Evolutionary conservation across 2,329 filamentous ascomycete species (phyloP).

Genomic region (Talaromyces sp.): DNA sequence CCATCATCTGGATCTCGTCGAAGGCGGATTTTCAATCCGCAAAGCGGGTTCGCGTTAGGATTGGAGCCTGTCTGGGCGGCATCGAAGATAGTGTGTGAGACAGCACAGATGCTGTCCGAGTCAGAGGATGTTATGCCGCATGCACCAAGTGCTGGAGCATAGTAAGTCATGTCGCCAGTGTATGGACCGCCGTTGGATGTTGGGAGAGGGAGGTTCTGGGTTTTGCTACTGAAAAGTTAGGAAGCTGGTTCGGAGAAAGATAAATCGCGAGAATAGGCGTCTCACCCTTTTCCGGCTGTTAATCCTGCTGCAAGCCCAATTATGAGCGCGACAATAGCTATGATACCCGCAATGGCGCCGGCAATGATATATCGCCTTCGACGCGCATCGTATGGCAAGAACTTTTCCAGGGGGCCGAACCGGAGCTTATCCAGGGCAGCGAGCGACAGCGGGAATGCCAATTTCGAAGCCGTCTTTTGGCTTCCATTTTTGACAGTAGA

Average conservation of each 20-base stretch:
- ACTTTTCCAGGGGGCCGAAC: conserved; percentile 8
- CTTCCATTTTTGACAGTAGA: neutral
- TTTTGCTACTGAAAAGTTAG: neutral
- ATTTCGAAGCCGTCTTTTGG: neutral
- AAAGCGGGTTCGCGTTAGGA: conserved; percentile 62
- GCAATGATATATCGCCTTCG: conserved; percentile 11
- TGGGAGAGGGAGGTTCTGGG: conserved; percentile 46
- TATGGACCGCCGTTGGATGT: conserved; percentile 45
- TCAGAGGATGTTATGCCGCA: conserved; percentile 56
- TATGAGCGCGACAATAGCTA: conserved; percentile 24
- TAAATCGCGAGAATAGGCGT: neutral
- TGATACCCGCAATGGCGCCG: conserved; percentile 4
- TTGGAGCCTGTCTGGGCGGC: conserved; percentile 46
- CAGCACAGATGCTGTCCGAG: conserved; percentile 57
- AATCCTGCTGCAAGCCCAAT: conserved; percentile 30
- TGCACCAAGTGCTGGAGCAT: conserved; percentile 59
- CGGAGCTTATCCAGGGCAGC: conserved; percentile 3
- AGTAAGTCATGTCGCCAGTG: conserved; percentile 65
- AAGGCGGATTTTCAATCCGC: conserved; percentile 61
- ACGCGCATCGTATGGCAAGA: conserved; percentile 10
- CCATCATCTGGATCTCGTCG: conserved; percentile 40
- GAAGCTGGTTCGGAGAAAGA: neutral
- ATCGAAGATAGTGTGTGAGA: conserved; percentile 64
- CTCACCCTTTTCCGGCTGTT: conserved; percentile 14
- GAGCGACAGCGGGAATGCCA: neutral